These are phyloP conservation scores for Ziziphus jujuba DNA, from an alignment of 306 rosid genomes.

Conservation along the genomic window DNA sequence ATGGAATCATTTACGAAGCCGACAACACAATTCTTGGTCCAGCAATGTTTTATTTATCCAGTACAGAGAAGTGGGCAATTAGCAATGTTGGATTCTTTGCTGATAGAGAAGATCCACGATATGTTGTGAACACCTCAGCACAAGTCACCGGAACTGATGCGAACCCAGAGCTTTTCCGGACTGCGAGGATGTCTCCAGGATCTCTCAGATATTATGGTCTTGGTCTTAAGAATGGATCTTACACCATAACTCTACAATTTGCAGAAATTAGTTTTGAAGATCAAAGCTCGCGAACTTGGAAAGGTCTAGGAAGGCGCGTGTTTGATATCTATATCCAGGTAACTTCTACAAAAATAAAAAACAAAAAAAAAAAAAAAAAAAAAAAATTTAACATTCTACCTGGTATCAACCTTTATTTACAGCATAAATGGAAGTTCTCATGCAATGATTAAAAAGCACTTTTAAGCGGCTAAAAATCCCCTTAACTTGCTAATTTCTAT, in stretches of 20 bases:
- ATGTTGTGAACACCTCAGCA: background rate
- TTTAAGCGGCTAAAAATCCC: no score
- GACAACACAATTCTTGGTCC: conserved; percentile 16
- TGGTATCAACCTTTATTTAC: background rate
- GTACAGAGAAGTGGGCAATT: conserved; percentile 25
- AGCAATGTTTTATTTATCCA: conserved; percentile 1
- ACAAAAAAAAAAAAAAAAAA: background rate
- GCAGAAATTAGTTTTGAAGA: conserved; percentile 42
- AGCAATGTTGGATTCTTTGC: conserved; percentile 21
- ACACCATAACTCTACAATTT: conserved; percentile 51
- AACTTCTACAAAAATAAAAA: no score
- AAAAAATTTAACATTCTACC: background rate
- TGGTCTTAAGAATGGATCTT: conserved; percentile 51
- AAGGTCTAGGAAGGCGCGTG: conserved; percentile 53
- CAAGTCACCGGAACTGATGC: conserved; percentile 15
- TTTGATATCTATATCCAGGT: conserved; percentile 66
- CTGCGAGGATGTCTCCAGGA: conserved; percentile 24
- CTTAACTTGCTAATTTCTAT: background rate
- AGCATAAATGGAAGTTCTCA: background rate
- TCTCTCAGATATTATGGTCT: conserved; percentile 46
- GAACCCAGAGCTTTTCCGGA: conserved; percentile 20
- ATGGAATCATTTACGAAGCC: conserved; percentile 19
- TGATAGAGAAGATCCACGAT: background rate
- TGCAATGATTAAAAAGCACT: background rate
- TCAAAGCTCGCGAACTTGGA: conserved; percentile 14